Evolutionary conservation across 768 basidiomycete species (phyloP), one percentile per base, ranked within the genome.

Genomic region (Pleurotus sapidus): DNA sequence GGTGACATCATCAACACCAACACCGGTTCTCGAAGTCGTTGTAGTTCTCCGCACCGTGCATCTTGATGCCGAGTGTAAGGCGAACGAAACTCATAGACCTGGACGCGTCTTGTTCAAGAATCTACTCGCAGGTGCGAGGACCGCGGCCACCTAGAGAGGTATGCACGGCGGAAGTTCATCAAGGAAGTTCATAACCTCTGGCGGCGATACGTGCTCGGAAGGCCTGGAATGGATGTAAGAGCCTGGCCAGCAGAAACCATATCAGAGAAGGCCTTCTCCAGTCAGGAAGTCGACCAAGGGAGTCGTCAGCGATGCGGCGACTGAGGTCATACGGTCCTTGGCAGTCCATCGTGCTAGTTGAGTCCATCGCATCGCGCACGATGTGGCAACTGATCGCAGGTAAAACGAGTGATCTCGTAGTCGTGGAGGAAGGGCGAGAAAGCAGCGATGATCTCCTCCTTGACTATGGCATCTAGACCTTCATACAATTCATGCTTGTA

Each of bases 1-100:
- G 8, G 87, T 88, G 38, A 74, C 77, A 46, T 91, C 87, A 49
- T 87, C 85, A 9, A 84, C 78, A 9, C 84, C 86, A 25, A 87
- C 77, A 6, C 90, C 88, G 54, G 81, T 80, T 80, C 60, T 74
- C 80, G 61, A 84, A 88, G 6, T 73, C 70, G 42, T 75, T 72
- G 59, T 84, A 75, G 65, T 94, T 94, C 63, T 91, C 89, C 6
- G 79, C 75, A 14, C 91, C 91, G 60, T 92, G 84, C 89, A 92
- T 93, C 61, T 75, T 75, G 59, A 93, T 82, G n/a, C 89, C 89
- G 25, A 94, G 73, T 6, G 77, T 80, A 18, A 81, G 58, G 34
- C 93, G 78, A 4, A 95, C 82, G 60, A 85, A 85, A 95, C 67
- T 89, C 85, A 69, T 95, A 95, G 20, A 94, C 68, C 68, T 4